A percentile compares a stretch with the other conserved stretches of the same genome.
Evolutionary conservation across 805 yeast species (phyloP).

Genomic region (Cyberlindnera meyerae): DNA sequence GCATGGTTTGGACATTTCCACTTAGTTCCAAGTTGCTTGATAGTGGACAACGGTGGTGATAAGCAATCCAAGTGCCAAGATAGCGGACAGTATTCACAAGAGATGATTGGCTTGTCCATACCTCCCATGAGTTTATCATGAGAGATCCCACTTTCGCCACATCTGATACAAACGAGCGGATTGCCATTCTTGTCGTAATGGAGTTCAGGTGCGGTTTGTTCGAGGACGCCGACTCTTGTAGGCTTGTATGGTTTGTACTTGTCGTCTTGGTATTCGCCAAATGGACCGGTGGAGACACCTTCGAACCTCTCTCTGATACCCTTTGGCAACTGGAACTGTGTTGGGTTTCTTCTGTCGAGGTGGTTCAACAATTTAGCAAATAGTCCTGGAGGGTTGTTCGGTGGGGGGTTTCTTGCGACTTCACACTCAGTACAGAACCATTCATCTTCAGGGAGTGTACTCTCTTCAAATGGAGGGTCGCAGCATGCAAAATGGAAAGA

Average conservation of each 20-base stretch:
- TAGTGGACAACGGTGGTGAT: slow-evolving; percentile 64
- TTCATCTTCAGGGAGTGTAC: slow-evolving; percentile 72
- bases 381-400: slow-evolving; percentile 31
- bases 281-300: slow-evolving; percentile 60
- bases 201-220: slow-evolving; percentile 54
- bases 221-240: slow-evolving; percentile 39
- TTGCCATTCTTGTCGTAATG: slow-evolving; percentile 65
- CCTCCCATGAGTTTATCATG: slow-evolving; percentile 34
- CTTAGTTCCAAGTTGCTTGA: slow-evolving; percentile 68
- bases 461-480: slow-evolving; percentile 81
- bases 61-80: slow-evolving; percentile 91
- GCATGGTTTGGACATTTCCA: slow-evolving; percentile 94
- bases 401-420: slow-evolving; percentile 36
- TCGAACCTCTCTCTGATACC: slow-evolving; percentile 65
- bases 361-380: slow-evolving; percentile 57
- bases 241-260: slow-evolving; percentile 47
- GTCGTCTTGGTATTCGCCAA: slow-evolving; percentile 70
- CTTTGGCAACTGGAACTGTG: slow-evolving; percentile 62
- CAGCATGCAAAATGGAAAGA: slow-evolving; percentile 91
- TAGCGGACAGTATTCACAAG: slow-evolving; percentile 79
- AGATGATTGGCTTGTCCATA: slow-evolving; percentile 48
- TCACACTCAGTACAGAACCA: slow-evolving; percentile 86
- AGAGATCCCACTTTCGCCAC: slow-evolving; percentile 64
- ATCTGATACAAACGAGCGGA: slow-evolving; percentile 67
- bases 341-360: slow-evolving; percentile 57